phyloP scores from a whole-genome alignment of 2,329 filamentous ascomycete genomes.

The Fusarium sambucinum region DNA sequence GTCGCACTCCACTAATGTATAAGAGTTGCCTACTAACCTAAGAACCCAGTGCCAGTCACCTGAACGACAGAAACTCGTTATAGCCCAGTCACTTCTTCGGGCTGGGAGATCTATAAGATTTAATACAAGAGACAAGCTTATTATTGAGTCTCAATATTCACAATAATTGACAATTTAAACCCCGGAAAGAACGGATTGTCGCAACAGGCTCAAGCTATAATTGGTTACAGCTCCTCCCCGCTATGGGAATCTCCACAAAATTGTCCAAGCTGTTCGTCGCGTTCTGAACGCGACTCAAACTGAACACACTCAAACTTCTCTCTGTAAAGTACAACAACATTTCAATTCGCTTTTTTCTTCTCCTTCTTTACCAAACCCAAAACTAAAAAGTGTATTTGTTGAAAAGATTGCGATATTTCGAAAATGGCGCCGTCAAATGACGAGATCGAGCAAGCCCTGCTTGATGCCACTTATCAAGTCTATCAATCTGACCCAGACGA shows the following conservation, averaged over 20 bases:
- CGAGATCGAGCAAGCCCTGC: constrained; percentile 60
- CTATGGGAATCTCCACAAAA: constrained; percentile 25
- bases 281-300: constrained; percentile 42
- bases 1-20: neutral
- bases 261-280: constrained; percentile 26
- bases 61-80: no score
- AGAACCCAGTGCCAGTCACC: no score
- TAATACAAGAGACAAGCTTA: neutral
- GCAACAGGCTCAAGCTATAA: constrained; percentile 9
- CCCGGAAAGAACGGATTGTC: constrained; percentile 3
- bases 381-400: neutral
- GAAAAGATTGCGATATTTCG: neutral
- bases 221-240: constrained; percentile 42
- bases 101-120: no score
- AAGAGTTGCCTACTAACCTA: neutral
- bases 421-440: constrained; percentile 58
- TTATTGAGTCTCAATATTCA: neutral
- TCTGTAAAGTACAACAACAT: constrained; percentile 2
- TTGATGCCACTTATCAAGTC: constrained; percentile 60
- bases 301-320: constrained; percentile 14
- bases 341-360: neutral
- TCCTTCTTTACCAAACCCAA: neutral
- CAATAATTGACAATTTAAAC: constrained; percentile 2
- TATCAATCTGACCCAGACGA: constrained; percentile 59
- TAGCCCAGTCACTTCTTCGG: no score